These are phyloP conservation scores for Candida sanyaensis DNA, from an alignment of 1,139 yeast species.

Conservation along the genomic window DNA sequence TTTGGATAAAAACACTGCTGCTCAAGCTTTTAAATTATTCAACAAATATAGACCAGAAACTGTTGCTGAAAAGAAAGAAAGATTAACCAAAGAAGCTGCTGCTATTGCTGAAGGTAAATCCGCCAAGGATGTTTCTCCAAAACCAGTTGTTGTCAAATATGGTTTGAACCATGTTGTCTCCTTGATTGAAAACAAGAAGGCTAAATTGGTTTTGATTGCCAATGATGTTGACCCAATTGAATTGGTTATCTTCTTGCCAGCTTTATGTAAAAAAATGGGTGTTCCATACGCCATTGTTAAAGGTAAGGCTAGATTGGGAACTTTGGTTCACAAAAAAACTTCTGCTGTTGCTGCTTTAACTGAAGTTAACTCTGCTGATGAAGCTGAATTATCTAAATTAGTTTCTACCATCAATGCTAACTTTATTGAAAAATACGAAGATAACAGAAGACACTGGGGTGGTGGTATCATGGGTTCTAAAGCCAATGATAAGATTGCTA, in stretches of 20 bases:
- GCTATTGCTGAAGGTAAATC: slow-evolving; percentile 97
- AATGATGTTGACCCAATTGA: slow-evolving; percentile 99
- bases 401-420: slow-evolving; percentile 90
- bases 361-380: slow-evolving; percentile 91
- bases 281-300: slow-evolving; percentile 97
- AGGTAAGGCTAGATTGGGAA: slow-evolving; percentile 99
- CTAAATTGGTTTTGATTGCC: slow-evolving; percentile 94
- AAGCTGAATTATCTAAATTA: slow-evolving; percentile 89
- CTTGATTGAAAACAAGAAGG: slow-evolving; percentile 96
- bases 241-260: slow-evolving; percentile 94
- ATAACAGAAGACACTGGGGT: slow-evolving; percentile 98
- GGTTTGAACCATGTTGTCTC: slow-evolving; percentile 99
- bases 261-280: slow-evolving; percentile 99
- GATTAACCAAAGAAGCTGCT: slow-evolving; percentile 98
- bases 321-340: slow-evolving; percentile 95
- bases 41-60: slow-evolving; percentile 99
- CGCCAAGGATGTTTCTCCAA: slow-evolving; percentile 92
- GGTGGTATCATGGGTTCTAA: slow-evolving; percentile 98
- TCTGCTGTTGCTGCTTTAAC: slow-evolving; percentile 96
- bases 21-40: slow-evolving; percentile 93
- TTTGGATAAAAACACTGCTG: slow-evolving; percentile 97
- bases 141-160: slow-evolving; percentile 94
- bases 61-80: slow-evolving; percentile 95
- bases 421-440: slow-evolving; percentile 92
- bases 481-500: slow-evolving; percentile 71